Evolutionary conservation across 2,329 filamentous ascomycete species (phyloP).

Genomic region (Fusarium sublunatum): DNA sequence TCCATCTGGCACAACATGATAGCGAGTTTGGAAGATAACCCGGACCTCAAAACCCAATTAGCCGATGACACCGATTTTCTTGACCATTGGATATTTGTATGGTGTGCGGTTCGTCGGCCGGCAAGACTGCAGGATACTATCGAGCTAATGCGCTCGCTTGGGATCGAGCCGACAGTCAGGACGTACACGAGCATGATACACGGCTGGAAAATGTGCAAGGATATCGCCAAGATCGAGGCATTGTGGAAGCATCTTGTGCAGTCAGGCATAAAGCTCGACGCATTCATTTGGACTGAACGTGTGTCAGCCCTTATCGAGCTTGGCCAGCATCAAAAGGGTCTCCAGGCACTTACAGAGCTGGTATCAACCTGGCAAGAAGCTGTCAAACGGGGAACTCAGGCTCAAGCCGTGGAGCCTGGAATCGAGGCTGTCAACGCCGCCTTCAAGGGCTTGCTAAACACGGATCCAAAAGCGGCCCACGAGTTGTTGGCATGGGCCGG

Average conservation of each 20-base stretch:
- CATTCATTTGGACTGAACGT: constrained; percentile 74
- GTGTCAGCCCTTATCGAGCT: constrained; percentile 73
- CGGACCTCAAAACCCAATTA: constrained; percentile 45
- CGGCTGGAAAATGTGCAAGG: constrained; percentile 71
- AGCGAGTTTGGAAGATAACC: constrained; percentile 39
- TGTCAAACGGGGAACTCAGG: constrained; percentile 43
- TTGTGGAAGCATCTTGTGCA: constrained; percentile 74
- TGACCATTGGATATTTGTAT: constrained; percentile 56
- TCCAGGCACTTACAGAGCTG: constrained; percentile 75
- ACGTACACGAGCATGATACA: constrained; percentile 81
- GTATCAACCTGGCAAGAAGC: constrained; percentile 65
- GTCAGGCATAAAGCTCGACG: constrained; percentile 71
- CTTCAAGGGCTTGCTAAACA: constrained; percentile 69
- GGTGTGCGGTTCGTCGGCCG: constrained; percentile 51
- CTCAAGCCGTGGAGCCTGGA: constrained; percentile 64
- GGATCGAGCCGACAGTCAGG: constrained; percentile 67
- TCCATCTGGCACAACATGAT: constrained; percentile 52
- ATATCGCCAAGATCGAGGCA: constrained; percentile 68
- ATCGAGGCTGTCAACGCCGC: constrained; percentile 77
- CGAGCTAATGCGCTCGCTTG: constrained; percentile 58
- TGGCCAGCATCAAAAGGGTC: constrained; percentile 64
- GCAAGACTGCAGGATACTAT: constrained; percentile 52
- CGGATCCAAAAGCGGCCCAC: constrained; percentile 61
- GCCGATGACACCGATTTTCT: constrained; percentile 51
- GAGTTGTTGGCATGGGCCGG: constrained; percentile 70